Conservation (phyloP, 2,329 filamentous ascomycete species). For the Chaetomiaceae sp. region DNA sequence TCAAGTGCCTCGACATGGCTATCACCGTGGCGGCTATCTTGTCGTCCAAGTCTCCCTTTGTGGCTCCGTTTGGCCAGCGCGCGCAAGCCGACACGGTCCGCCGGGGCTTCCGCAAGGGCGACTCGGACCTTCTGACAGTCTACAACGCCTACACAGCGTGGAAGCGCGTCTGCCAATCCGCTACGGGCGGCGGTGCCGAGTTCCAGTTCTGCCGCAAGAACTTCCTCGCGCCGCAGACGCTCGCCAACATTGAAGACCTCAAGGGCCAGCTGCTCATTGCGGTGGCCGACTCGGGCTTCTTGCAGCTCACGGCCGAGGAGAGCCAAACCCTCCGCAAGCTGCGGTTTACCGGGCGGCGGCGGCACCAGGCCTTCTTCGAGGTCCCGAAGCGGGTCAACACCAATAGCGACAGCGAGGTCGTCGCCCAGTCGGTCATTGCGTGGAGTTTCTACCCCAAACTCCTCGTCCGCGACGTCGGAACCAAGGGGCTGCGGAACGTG, state of each 20-base stretch:
- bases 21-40: slow-evolving; percentile 89
- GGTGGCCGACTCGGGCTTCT: slow-evolving; percentile 78
- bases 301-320: slow-evolving; percentile 70
- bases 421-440: slow-evolving; percentile 77
- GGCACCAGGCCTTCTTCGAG: slow-evolving; percentile 69
- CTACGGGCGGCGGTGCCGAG: slow-evolving; percentile 60
- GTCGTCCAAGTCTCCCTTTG: slow-evolving; percentile 91
- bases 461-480: slow-evolving; percentile 64
- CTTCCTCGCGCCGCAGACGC: slow-evolving; percentile 81
- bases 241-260: slow-evolving; percentile 89
- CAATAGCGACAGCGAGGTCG: slow-evolving; percentile 73
- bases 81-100: slow-evolving; percentile 76
- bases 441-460: slow-evolving; percentile 97
- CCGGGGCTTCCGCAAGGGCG: slow-evolving; percentile 72
- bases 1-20: slow-evolving; percentile 86
- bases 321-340: slow-evolving; percentile 62
- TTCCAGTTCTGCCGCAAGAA: slow-evolving; percentile 92
- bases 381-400: slow-evolving; percentile 69
- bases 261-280: slow-evolving; percentile 86
- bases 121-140: slow-evolving; percentile 86
- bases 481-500: slow-evolving; percentile 83
- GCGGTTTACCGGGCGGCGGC: slow-evolving; percentile 59
- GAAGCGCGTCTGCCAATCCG: slow-evolving; percentile 73
- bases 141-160: slow-evolving; percentile 92
- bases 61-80: slow-evolving; percentile 78